phyloP scores from a whole-genome alignment of 768 basidiomycete species.

The Krasilnikovozyma curviuscula region DNA sequence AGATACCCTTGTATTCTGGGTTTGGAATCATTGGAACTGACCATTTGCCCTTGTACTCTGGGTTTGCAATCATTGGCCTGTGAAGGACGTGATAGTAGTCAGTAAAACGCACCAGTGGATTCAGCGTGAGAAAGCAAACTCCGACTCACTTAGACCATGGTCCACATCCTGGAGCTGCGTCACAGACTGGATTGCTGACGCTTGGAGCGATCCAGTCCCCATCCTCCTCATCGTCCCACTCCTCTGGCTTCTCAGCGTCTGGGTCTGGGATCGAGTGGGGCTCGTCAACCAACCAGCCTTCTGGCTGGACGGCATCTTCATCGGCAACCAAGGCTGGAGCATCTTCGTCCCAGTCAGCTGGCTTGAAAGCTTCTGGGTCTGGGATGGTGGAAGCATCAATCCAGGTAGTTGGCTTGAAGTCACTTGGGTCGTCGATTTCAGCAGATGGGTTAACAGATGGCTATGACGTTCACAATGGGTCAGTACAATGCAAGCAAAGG shows the following conservation, averaged over 20 bases:
- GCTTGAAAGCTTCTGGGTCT: slow-evolving; percentile 74
- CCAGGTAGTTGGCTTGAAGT: slow-evolving; percentile 81
- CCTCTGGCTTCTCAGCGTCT: slow-evolving; percentile 74
- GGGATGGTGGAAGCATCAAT: slow-evolving; percentile 72
- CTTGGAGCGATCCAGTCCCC: slow-evolving; percentile 81
- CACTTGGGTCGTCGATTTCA: slow-evolving; percentile 84
- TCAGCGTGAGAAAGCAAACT: neutral
- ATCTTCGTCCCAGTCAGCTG: slow-evolving; percentile 94
- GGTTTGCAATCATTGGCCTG: slow-evolving; percentile 75
- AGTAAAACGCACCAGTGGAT: neutral
- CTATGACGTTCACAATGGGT: neutral
- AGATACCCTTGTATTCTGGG: slow-evolving; percentile 89
- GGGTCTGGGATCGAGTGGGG: slow-evolving; percentile 65
- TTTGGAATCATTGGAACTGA: slow-evolving; percentile 84
- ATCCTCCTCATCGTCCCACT: slow-evolving; percentile 51
- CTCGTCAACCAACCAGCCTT: slow-evolving; percentile 89
- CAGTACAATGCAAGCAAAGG: too few species aligned
- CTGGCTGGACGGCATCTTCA: slow-evolving; percentile 58
- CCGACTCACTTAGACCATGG: slow-evolving; percentile 60
- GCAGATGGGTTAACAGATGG: slow-evolving; percentile 42
- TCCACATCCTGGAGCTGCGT: slow-evolving; percentile 80
- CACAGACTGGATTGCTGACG: slow-evolving; percentile 74
- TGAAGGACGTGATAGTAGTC: neutral
- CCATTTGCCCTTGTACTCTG: slow-evolving; percentile 97
- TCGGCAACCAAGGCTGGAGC: slow-evolving; percentile 83